Evolutionary conservation across 495 filamentous ascomycete genomes (phyloP).

Genomic region (Penicillium longicatenatum): DNA sequence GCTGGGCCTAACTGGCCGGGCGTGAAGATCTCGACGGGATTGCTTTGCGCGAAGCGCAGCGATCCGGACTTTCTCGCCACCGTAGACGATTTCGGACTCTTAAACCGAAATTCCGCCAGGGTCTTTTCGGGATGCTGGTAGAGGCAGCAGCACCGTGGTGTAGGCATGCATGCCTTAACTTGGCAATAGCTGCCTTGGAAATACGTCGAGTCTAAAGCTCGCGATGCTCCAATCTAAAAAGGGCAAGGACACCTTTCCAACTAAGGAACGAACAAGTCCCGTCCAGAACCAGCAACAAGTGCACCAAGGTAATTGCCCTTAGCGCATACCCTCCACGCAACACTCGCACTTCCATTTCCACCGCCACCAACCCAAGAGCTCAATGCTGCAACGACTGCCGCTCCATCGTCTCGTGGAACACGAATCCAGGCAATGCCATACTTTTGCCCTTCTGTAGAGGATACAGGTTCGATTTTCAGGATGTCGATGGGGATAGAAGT

Average conservation of each 20-base stretch:
- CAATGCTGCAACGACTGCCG: slow-evolving; percentile 66
- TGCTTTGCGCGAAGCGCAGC: neutral
- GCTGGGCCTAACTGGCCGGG: too few species aligned
- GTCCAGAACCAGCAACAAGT: slow-evolving; percentile 44
- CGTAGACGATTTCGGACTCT: neutral
- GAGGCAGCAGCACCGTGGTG: neutral
- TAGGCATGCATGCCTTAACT: neutral
- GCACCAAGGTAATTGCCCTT: slow-evolving; percentile 57
- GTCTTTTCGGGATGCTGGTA: neutral
- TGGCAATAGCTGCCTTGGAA: neutral
- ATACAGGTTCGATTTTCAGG: slow-evolving; percentile 55
- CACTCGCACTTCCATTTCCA: slow-evolving; percentile 34
- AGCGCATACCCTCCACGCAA: slow-evolving; percentile 60
- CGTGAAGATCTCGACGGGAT: neutral
- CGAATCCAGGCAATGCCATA: slow-evolving; percentile 67
- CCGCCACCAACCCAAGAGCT: slow-evolving; percentile 59
- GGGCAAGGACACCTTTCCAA: neutral
- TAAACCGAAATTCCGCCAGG: too few species aligned
- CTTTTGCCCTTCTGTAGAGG: slow-evolving; percentile 2
- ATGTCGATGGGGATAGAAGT: slow-evolving; percentile 80
- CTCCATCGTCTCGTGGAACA: slow-evolving; percentile 67
- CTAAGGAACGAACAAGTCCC: slow-evolving; percentile 44
- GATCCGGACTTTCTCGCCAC: neutral
- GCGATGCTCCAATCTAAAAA: neutral
- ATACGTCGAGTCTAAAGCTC: neutral